Evolutionary conservation across 1,139 yeast genomes (phyloP).

Genomic region (Wickerhamomyces sp.): DNA sequence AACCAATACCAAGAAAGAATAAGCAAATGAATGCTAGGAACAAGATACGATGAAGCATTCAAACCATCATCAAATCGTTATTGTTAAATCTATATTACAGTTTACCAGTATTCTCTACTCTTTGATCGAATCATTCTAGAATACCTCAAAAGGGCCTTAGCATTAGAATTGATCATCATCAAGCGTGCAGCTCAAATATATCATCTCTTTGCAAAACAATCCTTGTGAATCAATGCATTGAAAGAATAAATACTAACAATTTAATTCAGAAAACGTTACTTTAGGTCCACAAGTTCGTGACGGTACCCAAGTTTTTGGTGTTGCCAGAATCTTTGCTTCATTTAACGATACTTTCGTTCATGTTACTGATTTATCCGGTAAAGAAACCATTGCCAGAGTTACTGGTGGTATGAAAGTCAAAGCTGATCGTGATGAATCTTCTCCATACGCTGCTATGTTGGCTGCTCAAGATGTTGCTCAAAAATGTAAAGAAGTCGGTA

Average conservation of each 20-base stretch:
- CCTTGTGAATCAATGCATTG: too few relatives aligned
- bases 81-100: too few relatives aligned
- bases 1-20: too few relatives aligned
- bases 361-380: conserved; percentile 99
- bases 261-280: conserved; percentile 53
- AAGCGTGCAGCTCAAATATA: too few relatives aligned
- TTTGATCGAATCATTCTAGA: too few relatives aligned
- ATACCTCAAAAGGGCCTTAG: too few relatives aligned
- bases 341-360: conserved; percentile 99
- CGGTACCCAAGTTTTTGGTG: conserved; percentile 99
- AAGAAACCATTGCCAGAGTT: conserved; percentile 99
- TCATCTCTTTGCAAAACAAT: not conserved
- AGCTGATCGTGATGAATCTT: conserved; percentile 99
- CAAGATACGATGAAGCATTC: too few relatives aligned
- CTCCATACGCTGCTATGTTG: conserved; percentile 99
- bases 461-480: conserved; percentile 99
- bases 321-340: conserved; percentile 99
- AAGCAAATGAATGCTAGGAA: too few relatives aligned
- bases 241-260: conserved; percentile 10
- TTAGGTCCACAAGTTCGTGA: conserved; percentile 87
- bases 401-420: conserved; percentile 99
- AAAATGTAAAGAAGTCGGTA: conserved; percentile 99
- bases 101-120: too few relatives aligned
- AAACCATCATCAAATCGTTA: too few relatives aligned
- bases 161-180: too few relatives aligned